phyloP scores from a whole-genome alignment of 1,284 basidiomycete genomes.

The Rugosomyces carneus region DNA sequence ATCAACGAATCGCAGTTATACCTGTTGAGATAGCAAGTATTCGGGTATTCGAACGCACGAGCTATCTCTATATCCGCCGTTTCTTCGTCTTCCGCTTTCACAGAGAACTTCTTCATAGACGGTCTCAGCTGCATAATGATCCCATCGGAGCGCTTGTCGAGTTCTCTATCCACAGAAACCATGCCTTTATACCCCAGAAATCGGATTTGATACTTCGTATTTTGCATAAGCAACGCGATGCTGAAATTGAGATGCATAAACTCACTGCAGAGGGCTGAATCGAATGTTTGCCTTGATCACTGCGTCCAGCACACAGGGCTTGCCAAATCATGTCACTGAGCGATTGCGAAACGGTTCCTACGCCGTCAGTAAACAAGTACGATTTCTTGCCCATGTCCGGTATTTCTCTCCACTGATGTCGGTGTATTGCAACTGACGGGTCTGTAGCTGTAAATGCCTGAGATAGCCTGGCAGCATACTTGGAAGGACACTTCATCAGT shows the following conservation, averaged over 20 bases:
- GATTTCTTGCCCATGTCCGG: constrained; percentile 41
- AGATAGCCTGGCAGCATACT: constrained; percentile 74
- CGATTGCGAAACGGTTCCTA: constrained; percentile 64
- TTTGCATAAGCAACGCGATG: not conserved
- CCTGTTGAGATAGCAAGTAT: constrained; percentile 60
- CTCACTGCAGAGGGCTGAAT: constrained; percentile 56
- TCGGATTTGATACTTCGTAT: constrained; percentile 62
- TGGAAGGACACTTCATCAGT: constrained; percentile 59
- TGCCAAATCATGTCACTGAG: constrained; percentile 56
- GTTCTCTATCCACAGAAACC: constrained; percentile 53
- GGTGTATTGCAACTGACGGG: constrained; percentile 52
- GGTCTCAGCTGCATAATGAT: constrained; percentile 57
- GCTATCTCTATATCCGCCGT: constrained; percentile 67
- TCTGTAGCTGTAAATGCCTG: constrained; percentile 81
- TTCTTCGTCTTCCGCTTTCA: constrained; percentile 39
- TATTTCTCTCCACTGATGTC: constrained; percentile 55
- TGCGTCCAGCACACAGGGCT: constrained; percentile 40
- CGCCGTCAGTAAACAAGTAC: constrained; percentile 66
- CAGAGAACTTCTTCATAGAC: constrained; percentile 69
- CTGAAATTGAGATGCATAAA: constrained; percentile 13
- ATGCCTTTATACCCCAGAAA: constrained; percentile 77
- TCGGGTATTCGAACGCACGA: constrained; percentile 49
- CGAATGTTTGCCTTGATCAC: constrained; percentile 26
- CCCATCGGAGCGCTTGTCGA: constrained; percentile 32
- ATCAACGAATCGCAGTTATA: constrained; percentile 21